These are phyloP conservation scores for Tetradesmus lagerheimii DNA, from an alignment of 139 green algal genomes.

Conservation along the genomic window DNA sequence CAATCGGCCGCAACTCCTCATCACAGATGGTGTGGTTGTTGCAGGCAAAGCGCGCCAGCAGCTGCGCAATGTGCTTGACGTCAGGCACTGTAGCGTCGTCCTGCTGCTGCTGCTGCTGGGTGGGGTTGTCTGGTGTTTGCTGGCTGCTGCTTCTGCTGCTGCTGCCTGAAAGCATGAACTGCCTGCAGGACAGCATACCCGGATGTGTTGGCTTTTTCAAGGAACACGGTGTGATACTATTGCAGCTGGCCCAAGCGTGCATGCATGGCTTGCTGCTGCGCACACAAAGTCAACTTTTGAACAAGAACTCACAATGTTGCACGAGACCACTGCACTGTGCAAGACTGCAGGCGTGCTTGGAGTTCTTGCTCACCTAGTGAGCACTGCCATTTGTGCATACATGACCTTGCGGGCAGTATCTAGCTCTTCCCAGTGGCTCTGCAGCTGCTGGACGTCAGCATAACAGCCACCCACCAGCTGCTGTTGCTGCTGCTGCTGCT, in stretches of 20 bases:
- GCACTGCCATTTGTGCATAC: slow-evolving; percentile 79
- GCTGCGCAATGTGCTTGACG: slow-evolving; percentile 62
- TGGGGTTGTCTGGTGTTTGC: not conserved
- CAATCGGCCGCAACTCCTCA: slow-evolving; percentile 74
- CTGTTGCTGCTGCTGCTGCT: slow-evolving; percentile 27
- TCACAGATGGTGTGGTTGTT: slow-evolving; percentile 86
- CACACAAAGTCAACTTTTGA: too few relatives aligned
- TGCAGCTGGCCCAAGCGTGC: too few relatives aligned
- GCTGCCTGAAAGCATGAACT: slow-evolving; percentile 50
- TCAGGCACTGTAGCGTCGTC: not conserved
- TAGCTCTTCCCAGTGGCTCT: slow-evolving; percentile 72
- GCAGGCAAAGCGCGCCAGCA: slow-evolving; percentile 75
- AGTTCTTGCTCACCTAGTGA: slow-evolving; percentile 63
- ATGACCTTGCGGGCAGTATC: slow-evolving; percentile 56
- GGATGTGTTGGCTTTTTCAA: too few relatives aligned
- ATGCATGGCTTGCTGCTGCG: too few relatives aligned
- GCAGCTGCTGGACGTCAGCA: slow-evolving; percentile 56
- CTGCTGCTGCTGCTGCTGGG: not conserved
- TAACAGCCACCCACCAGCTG: slow-evolving; percentile 26
- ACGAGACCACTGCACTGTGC: too few relatives aligned
- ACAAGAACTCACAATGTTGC: too few relatives aligned
- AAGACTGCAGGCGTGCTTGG: not conserved
- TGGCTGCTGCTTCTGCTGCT: not conserved
- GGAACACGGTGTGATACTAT: too few relatives aligned
- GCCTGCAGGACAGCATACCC: slow-evolving; percentile 32